A percentile compares a stretch with the other conserved stretches of the same genome.
Conservation (phyloP, 257 asterid species). For the Ehretia macrophylla region DNA sequence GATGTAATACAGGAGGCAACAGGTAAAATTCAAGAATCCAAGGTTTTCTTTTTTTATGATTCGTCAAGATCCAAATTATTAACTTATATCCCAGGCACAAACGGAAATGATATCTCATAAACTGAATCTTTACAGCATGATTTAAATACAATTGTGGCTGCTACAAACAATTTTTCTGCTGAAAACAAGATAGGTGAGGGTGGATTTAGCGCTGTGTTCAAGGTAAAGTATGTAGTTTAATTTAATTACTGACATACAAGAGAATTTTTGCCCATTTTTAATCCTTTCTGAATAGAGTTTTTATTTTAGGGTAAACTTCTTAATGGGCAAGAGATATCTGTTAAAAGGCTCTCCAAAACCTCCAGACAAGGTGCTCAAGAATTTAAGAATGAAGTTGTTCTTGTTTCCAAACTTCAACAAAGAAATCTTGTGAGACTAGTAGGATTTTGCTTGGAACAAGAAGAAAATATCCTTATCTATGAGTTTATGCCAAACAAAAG, state of each 20-base stretch:
- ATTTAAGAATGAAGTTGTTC: slow-evolving; percentile 17
- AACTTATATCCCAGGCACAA: no score
- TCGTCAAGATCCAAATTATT: no score
- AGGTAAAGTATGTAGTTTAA: background rate
- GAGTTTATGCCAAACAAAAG: slow-evolving; percentile 24
- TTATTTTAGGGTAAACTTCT: slow-evolving; percentile 13
- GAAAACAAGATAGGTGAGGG: slow-evolving; percentile 12
- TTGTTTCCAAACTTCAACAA: slow-evolving; percentile 27
- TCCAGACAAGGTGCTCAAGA: slow-evolving; percentile 22
- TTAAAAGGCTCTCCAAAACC: slow-evolving; percentile 16
- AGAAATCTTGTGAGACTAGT: slow-evolving; percentile 16
- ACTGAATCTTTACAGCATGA: slow-evolving; percentile 10
- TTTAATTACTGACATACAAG: background rate
- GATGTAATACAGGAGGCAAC: background rate
- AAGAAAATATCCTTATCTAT: slow-evolving; percentile 24
- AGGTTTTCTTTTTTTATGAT: background rate
- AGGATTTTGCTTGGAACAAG: slow-evolving; percentile 21
- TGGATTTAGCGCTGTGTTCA: slow-evolving; percentile 19
- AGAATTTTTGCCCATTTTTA: slow-evolving; percentile 14
- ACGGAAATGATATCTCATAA: background rate
- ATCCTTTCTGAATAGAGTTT: no score
- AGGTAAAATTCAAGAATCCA: slow-evolving; percentile 1
- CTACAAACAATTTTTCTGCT: slow-evolving; percentile 13
- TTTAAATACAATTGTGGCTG: background rate
- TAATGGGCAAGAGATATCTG: slow-evolving; percentile 12